Evolutionary conservation across 2,329 filamentous ascomycete species (phyloP).

Genomic region (Venturia asperata): DNA sequence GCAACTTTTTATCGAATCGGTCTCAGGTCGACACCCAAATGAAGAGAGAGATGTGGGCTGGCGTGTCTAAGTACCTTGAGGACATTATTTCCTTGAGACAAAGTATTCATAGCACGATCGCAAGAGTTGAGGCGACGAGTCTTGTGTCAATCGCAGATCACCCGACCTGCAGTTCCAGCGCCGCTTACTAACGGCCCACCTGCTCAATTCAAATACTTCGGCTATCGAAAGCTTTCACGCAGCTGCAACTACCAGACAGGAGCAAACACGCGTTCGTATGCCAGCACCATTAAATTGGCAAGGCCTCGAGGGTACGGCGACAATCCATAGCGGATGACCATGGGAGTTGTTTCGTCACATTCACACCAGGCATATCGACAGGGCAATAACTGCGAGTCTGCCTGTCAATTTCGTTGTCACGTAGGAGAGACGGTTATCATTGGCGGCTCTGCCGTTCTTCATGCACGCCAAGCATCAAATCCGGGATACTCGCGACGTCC

Average conservation of each 20-base stretch:
- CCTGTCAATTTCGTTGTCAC: slow-evolving; percentile 10
- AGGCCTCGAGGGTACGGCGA: not conserved
- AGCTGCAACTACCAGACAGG: slow-evolving; percentile 12
- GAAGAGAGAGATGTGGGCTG: not conserved
- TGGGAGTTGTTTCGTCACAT: not conserved
- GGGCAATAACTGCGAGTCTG: not conserved
- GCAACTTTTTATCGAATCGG: not conserved
- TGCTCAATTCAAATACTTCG: not conserved
- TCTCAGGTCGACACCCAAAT: not conserved
- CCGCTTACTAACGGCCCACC: not conserved
- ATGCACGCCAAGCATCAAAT: slow-evolving; percentile 14
- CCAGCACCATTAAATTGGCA: not conserved
- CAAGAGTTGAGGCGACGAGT: not conserved
- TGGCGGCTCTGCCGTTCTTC: slow-evolving; percentile 10
- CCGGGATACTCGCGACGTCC: not conserved
- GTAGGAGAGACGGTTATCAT: not conserved
- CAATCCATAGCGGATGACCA: not conserved
- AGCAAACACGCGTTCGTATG: not conserved
- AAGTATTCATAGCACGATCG: not conserved
- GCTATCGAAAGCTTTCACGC: not conserved
- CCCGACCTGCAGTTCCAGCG: not conserved
- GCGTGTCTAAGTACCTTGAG: not conserved
- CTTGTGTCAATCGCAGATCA: not conserved
- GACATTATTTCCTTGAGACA: not conserved
- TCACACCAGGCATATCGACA: not conserved